Base-by-base conservation (phyloP, 345 rosid genomes). In the Draba incana region DNA sequence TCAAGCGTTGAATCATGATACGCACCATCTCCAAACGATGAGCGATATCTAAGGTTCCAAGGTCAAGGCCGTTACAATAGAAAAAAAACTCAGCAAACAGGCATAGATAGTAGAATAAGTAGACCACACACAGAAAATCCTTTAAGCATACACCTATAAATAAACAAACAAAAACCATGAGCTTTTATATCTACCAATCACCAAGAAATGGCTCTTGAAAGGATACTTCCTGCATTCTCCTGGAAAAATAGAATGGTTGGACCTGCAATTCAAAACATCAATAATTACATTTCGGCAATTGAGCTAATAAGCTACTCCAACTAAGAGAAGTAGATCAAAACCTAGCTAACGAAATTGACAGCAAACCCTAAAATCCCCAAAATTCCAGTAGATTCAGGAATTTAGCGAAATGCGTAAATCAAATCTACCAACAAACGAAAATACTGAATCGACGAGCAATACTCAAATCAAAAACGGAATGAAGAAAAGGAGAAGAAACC, bases 141-240 rank as follows among this genome's bases (percentile, higher is more conserved):
- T 45, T 37, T 5, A 14, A 64, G 35, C 9, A 50, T 57, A 66
- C 1, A 58, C 13, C 66, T 2, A 27, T 16, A 9, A 56, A 27
- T 16, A 9, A 56, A 41, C 30, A 27, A 48, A 56, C 27, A 72
- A 30, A 65, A 16, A 58, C 43, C 15, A 13, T 28, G 37, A 27
- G 6, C 45, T 37, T 37, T 5, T 46, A 37, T 5, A n/a, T 57
- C 47, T 14, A 57, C 49, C 24, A 38, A 51, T 25, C 46, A 61
- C 55, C 39, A 68, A 39, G 24, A 31, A 62, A 62, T 47, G 56
- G 51, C 8, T 76, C 30, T 28, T 3, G 23, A 57, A 66, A 94
- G 92, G 98, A 94, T 94, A 92, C 99, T 94, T 79, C 99, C 99
- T 3, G 99, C 99, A 82, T 94, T 94, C 80, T 94, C 99, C 80